These are phyloP conservation scores for Recurvomyces mirabilis DNA, from an alignment of 495 filamentous ascomycete species.

Conservation along the genomic window DNA sequence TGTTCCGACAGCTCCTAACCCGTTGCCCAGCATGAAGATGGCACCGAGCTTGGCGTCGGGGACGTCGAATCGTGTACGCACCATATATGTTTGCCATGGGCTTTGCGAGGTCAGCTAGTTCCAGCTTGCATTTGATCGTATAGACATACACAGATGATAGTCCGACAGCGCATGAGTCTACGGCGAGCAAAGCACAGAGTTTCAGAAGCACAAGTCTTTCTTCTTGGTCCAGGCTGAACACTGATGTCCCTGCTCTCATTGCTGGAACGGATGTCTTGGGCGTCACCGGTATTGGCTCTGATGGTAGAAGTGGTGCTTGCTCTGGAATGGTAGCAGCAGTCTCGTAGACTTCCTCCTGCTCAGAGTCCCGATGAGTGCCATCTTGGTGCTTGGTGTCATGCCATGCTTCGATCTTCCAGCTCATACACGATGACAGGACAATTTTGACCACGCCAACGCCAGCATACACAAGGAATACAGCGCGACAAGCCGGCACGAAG, in stretches of 20 bases:
- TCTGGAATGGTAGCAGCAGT: background rate
- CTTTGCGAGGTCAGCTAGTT: no score
- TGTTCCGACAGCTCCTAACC: background rate
- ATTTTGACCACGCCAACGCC: background rate
- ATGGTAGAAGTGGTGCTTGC: background rate
- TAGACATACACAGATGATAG: no score
- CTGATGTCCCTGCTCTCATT: background rate
- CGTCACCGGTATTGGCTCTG: background rate
- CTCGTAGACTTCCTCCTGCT: background rate
- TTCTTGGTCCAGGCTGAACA: background rate
- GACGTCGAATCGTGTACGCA: background rate
- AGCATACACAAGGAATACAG: background rate
- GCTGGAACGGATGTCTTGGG: background rate
- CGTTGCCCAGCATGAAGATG: background rate
- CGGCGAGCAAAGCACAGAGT: background rate
- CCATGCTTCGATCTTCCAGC: background rate
- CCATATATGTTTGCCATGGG: background rate
- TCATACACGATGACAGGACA: background rate
- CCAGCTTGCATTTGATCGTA: no score
- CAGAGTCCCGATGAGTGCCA: no score
- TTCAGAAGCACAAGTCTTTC: background rate
- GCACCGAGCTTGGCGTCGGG: background rate
- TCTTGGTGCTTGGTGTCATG: background rate
- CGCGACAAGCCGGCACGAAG: background rate
- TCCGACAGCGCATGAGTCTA: background rate